Conservation (phyloP, 2,329 filamentous ascomycete species). For the Sarocladiaceae sp. region DNA sequence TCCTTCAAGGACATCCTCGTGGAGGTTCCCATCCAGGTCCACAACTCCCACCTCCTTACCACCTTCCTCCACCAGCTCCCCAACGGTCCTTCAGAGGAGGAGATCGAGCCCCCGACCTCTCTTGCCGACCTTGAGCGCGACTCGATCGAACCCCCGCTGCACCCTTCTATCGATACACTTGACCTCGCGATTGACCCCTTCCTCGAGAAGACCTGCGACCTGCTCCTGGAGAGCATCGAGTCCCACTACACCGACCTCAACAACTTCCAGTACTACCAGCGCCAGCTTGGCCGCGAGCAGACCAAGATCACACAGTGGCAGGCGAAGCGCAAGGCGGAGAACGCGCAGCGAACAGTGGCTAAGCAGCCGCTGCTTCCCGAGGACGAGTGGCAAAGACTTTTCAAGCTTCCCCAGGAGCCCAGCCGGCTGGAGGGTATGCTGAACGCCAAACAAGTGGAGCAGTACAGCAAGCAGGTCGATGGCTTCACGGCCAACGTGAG, state of each 20-base stretch:
- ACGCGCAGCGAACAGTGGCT: conserved; percentile 72
- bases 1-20: conserved; percentile 89
- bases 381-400: conserved; percentile 96
- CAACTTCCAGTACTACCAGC: conserved; percentile 96
- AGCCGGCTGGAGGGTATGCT: conserved; percentile 89
- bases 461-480: conserved; percentile 96
- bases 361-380: conserved; percentile 88
- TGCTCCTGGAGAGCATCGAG: conserved; percentile 94
- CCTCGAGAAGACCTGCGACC: conserved; percentile 96
- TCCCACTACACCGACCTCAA: conserved; percentile 97
- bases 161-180: conserved; percentile 83
- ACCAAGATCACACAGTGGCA: conserved; percentile 96
- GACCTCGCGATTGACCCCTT: conserved; percentile 95
- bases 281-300: conserved; percentile 89
- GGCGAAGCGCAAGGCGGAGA: conserved; percentile 93
- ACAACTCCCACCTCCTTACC: conserved; percentile 96
- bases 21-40: conserved; percentile 81
- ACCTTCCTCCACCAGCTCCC: conserved; percentile 92
- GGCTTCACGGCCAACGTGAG: conserved; percentile 88
- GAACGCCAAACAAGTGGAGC: conserved; percentile 92
- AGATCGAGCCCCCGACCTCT: conserved; percentile 70
- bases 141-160: conserved; percentile 57
- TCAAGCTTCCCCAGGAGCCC: conserved; percentile 95
- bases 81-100: conserved; percentile 50
- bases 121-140: conserved; percentile 70